phyloP scores from a whole-genome alignment of 495 filamentous ascomycete species.

The Penicillium pulvis region DNA sequence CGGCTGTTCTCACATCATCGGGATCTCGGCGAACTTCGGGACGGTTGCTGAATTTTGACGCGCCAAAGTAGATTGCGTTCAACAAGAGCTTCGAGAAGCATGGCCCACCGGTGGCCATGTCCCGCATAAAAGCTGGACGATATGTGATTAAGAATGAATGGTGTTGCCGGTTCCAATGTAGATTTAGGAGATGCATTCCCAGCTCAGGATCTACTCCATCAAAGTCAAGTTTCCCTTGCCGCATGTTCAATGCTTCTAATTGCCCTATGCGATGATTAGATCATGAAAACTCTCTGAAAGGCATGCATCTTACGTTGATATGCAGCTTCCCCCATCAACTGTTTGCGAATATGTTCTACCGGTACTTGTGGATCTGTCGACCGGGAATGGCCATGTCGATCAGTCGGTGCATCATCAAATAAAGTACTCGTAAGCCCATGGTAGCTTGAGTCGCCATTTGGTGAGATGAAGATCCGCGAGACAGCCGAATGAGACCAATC shows the following conservation, averaged over 20 bases:
- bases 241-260: conserved; percentile 32
- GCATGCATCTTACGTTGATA: conserved; percentile 28
- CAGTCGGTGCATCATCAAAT: conserved; percentile 31
- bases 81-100: conserved; percentile 45
- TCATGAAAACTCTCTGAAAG: not conserved
- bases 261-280: conserved; percentile 23
- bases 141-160: conserved; percentile 37
- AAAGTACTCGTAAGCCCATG: conserved; percentile 37
- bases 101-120: conserved; percentile 38
- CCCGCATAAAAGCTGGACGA: conserved; percentile 45
- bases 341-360: conserved; percentile 21
- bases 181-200: conserved; percentile 41
- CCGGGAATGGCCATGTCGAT: conserved; percentile 11
- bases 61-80: conserved; percentile 43
- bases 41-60: conserved; percentile 37
- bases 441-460: conserved; percentile 33
- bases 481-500: conserved; percentile 20
- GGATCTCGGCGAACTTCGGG: conserved; percentile 35
- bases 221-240: conserved; percentile 37
- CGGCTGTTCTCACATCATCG: conserved; percentile 24
- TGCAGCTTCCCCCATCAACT: conserved; percentile 30
- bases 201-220: conserved; percentile 43
- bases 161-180: conserved; percentile 45
- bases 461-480: conserved; percentile 26
- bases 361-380: conserved; percentile 12